Conservation (phyloP, 2,329 filamentous ascomycete species). For the Colletotrichum karsti region DNA sequence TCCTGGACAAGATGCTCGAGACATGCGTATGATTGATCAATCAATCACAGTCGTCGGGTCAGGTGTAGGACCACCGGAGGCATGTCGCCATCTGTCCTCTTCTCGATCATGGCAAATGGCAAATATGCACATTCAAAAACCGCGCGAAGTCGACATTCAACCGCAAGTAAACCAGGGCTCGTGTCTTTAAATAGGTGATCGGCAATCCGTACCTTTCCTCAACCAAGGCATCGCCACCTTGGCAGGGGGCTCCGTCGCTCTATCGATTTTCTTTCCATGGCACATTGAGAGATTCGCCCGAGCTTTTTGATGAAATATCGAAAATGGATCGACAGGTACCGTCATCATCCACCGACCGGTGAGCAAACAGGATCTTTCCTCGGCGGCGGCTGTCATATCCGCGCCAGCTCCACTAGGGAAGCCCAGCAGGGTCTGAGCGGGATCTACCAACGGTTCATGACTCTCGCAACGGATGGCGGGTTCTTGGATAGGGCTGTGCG, state of each 20-base stretch:
- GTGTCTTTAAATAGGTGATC: slow-evolving; percentile 13
- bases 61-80: background rate
- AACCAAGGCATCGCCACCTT: slow-evolving; percentile 1
- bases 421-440: slow-evolving; percentile 12
- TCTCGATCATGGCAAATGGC: background rate
- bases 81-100: background rate
- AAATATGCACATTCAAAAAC: background rate
- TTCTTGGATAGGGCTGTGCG: slow-evolving; percentile 18
- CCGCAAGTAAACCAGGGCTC: background rate
- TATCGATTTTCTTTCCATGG: background rate
- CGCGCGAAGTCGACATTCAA: background rate
- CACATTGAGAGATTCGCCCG: background rate
- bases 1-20: slow-evolving; percentile 93
- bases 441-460: slow-evolving; percentile 22
- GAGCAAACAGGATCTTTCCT: background rate
- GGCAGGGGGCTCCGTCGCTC: background rate
- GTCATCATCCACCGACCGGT: background rate
- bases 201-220: slow-evolving; percentile 1
- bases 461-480: slow-evolving; percentile 20
- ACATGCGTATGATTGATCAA: slow-evolving; percentile 69
- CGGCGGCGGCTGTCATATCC: background rate
- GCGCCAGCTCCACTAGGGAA: slow-evolving; percentile 1
- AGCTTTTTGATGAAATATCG: background rate
- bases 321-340: slow-evolving; percentile 19
- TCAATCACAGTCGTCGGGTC: background rate